Conservation (phyloP, 345 rosid genomes). For the Aegle marmelos region DNA sequence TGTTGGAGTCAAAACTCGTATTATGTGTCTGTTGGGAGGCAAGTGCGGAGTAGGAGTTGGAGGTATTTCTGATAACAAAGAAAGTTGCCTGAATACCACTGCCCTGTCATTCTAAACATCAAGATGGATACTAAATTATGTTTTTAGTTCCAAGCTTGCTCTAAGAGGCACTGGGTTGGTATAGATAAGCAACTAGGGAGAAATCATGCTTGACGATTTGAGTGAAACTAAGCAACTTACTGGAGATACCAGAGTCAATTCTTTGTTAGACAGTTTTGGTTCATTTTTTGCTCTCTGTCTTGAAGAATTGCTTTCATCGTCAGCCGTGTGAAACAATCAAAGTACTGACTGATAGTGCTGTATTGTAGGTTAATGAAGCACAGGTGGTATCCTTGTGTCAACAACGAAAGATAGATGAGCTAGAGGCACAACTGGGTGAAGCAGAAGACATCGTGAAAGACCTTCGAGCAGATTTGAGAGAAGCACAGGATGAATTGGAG, state of each 20-base stretch:
- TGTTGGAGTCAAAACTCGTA: not conserved
- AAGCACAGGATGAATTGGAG: conserved; percentile 59
- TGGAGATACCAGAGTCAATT: not conserved
- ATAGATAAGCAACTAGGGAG: not conserved
- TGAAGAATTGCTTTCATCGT: not conserved
- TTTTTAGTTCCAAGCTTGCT: not conserved
- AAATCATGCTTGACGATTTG: not conserved
- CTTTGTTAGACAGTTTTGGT: conserved; percentile 6
- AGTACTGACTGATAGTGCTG: not conserved
- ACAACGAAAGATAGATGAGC: conserved; percentile 68
- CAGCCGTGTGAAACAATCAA: not conserved
- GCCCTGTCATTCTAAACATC: not conserved
- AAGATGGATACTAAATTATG: not conserved
- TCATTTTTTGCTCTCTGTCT: not conserved
- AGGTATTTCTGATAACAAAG: not conserved
- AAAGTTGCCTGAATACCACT: not conserved
- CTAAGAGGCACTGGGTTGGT: not conserved
- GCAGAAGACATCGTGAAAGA: conserved; percentile 85
- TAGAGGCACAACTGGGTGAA: conserved; percentile 88
- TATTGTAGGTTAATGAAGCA: conserved; percentile 67
- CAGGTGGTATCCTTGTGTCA: conserved; percentile 47
- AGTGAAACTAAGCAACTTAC: conserved; percentile 6
- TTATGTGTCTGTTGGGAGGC: not conserved
- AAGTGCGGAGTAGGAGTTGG: not conserved
- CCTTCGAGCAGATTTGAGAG: conserved; percentile 69